Conservation (phyloP, 345 rosid genomes). For the Murraya paniculata region DNA sequence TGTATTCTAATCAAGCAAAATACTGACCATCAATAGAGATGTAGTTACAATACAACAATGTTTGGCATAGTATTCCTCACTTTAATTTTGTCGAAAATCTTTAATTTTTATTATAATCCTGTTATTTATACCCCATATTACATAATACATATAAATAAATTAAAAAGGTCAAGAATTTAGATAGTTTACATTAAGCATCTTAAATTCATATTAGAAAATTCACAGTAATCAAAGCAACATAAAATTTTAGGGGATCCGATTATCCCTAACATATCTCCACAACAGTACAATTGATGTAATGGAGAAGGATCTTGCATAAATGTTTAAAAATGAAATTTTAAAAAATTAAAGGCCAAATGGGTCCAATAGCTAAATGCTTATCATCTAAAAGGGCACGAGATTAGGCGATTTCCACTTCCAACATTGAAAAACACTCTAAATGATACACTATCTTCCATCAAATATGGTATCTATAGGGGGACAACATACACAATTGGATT, state of each 20-base stretch:
- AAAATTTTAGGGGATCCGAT: no score
- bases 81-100: no score
- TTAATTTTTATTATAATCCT: neutral
- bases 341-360: neutral
- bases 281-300: neutral
- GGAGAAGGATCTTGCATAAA: neutral
- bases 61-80: no score
- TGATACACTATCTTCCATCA: neutral
- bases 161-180: no score
- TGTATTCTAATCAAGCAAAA: neutral
- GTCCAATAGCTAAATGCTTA: conserved; percentile 11
- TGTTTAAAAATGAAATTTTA: neutral
- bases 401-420: neutral
- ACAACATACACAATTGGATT: conserved; percentile 3
- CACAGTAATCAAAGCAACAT: no score
- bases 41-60: no score
- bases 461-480: neutral
- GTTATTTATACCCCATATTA: no score
- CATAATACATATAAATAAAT: no score
- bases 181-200: no score
- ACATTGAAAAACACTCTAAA: neutral
- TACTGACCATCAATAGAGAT: neutral
- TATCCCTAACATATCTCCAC: no score
- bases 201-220: no score
- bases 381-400: neutral